phyloP scores from a whole-genome alignment of 139 green algal genomes.

The Trebouxia sp. region DNA sequence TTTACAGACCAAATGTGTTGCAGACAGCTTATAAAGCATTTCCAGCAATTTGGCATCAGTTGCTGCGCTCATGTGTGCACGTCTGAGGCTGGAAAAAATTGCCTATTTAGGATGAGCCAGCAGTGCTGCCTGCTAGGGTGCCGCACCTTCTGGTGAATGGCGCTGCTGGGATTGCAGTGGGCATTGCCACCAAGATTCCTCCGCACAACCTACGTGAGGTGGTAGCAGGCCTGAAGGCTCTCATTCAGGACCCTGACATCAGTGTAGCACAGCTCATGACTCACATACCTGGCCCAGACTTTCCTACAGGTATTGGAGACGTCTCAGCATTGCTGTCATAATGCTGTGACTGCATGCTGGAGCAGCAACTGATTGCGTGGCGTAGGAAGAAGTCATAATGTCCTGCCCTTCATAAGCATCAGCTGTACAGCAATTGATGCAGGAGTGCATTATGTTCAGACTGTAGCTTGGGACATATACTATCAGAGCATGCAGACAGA shows the following conservation, averaged over 20 bases:
- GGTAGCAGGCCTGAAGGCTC: constrained; percentile 71
- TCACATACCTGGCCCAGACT: constrained; percentile 90
- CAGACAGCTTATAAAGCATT: no score
- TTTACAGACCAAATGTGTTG: no score
- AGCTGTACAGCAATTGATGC: no score
- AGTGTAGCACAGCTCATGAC: constrained; percentile 79
- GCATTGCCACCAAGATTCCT: constrained; percentile 94
- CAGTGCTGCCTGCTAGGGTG: constrained; percentile 87
- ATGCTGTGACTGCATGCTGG: not conserved
- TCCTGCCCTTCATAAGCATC: no score
- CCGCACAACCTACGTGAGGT: constrained; percentile 97
- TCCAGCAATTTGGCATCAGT: no score
- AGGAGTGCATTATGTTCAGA: not conserved
- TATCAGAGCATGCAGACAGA: not conserved
- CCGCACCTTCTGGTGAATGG: constrained; percentile 96
- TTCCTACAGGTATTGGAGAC: constrained; percentile 95
- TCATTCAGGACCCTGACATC: constrained; percentile 84
- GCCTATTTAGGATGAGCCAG: constrained; percentile 75
- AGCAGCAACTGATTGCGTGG: no score
- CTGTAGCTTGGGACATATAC: not conserved
- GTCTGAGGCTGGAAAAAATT: no score
- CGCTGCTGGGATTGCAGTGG: constrained; percentile 91
- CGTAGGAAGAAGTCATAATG: no score
- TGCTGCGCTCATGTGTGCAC: no score
- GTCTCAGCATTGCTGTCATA: not conserved